Evolutionary conservation across 495 filamentous ascomycete species (phyloP).

Genomic region (Talaromyces borbonicus): DNA sequence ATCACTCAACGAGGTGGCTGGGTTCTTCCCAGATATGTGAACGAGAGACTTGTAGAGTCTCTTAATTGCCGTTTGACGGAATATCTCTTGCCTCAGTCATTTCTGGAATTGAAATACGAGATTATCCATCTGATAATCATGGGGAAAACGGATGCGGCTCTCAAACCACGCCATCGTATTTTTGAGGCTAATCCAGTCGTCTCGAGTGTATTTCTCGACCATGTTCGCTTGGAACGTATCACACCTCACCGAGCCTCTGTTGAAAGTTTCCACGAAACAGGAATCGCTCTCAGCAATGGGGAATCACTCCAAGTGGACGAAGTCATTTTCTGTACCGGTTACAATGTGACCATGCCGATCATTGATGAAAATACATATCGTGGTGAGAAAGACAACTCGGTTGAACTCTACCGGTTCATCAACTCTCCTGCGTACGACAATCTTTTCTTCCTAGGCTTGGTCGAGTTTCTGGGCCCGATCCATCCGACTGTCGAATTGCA

Average conservation of each 20-base stretch:
- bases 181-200: conserved; percentile 13
- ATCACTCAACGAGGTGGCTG: conserved; percentile 15
- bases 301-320: conserved; percentile 13
- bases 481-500: conserved; percentile 15
- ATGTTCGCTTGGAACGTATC: conserved; percentile 12
- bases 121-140: conserved; percentile 10
- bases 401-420: conserved; percentile 12
- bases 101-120: conserved; percentile 11
- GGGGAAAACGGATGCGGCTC: conserved; percentile 6
- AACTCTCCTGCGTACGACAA: conserved; percentile 8
- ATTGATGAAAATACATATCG: conserved; percentile 6
- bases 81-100: conserved; percentile 8
- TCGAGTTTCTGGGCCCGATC: conserved; percentile 12
- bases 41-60: conserved; percentile 13
- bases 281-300: conserved; percentile 10
- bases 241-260: conserved; percentile 11
- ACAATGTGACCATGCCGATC: conserved; percentile 11
- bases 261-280: conserved; percentile 8
- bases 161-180: conserved; percentile 12
- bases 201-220: conserved; percentile 11
- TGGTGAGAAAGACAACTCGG: conserved; percentile 1
- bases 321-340: conserved; percentile 15
- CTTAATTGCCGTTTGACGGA: conserved; percentile 10
- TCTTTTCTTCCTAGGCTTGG: conserved; percentile 10
- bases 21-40: conserved; percentile 14